Percentiles rank a stretch among this genome's conserved stretches.
Conservation (phyloP, 345 rosid species). For the thale cress (Arabidopsis thaliana) region TAIR10.1 NC_003074.8:19806001-19806500, state of each 20-base stretch:
- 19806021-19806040: conserved; percentile 27
- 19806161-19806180: background rate
- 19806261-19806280: conserved; percentile 17
- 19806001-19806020: background rate
- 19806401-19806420: conserved; percentile 25
- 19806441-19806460: background rate
- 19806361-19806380: conserved; percentile 16
- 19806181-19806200: conserved; percentile 35
- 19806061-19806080: conserved; percentile 16
- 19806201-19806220: conserved; percentile 34
- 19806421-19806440: background rate
- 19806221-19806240: conserved; percentile 34
- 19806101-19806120: conserved; percentile 28
- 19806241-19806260: background rate
- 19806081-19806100: conserved; percentile 4
- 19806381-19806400: conserved; percentile 25
- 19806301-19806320: conserved; percentile 43
- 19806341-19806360: conserved; percentile 46
- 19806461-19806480: background rate
- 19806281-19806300: conserved; percentile 31
- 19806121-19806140: conserved; percentile 35
- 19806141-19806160: conserved; percentile 31
- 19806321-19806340: conserved; percentile 56
- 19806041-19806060: conserved; percentile 23
- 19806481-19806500: background rate